A percentile compares a stretch with the other conserved stretches of the same genome.
phyloP scores from a whole-genome alignment of 305 asterid species.

The Rubia tinctorum region DNA sequence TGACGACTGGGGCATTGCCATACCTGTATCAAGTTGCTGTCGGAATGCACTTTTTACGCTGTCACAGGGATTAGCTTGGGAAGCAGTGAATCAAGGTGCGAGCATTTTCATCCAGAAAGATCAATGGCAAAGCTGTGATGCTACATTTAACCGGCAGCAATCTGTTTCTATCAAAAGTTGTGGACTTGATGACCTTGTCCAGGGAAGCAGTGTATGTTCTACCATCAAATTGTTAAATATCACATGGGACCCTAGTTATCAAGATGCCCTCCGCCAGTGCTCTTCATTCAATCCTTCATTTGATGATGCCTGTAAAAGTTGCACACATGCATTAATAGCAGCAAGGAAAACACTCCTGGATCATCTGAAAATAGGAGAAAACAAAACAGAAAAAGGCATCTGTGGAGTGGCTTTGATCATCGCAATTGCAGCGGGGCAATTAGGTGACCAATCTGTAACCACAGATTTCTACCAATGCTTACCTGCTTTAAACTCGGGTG shows the following conservation, averaged over 20 bases:
- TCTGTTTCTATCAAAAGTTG: conserved; percentile 43
- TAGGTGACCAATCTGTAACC: conserved; percentile 20
- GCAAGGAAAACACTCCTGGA: conserved; percentile 24
- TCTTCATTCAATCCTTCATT: conserved; percentile 39
- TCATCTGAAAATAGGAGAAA: conserved; percentile 7
- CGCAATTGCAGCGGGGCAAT: conserved; percentile 38
- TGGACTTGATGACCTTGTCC: conserved; percentile 39
- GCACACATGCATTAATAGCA: conserved; percentile 31
- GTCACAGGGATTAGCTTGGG: conserved; percentile 48
- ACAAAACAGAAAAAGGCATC: conserved; percentile 33
- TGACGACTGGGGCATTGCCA: conserved; percentile 39
- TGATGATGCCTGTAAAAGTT: conserved; percentile 42
- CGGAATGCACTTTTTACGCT: conserved; percentile 45
- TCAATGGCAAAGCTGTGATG: conserved; percentile 41
- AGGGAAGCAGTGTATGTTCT: conserved; percentile 44
- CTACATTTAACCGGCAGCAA: conserved; percentile 38
- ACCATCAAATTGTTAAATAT: conserved; percentile 22
- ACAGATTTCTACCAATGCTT: conserved; percentile 56
- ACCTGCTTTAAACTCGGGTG: conserved; percentile 57
- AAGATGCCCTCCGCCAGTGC: conserved; percentile 29
- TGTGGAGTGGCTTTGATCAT: conserved; percentile 50
- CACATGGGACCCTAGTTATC: conserved; percentile 7
- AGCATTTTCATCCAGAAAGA: conserved; percentile 36
- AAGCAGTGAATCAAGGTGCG: conserved; percentile 23
- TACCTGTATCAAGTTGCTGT: conserved; percentile 58